These are phyloP conservation scores for Chalaropsis ovoidea DNA, from an alignment of 2,329 filamentous ascomycete genomes.

Conservation along the genomic window DNA sequence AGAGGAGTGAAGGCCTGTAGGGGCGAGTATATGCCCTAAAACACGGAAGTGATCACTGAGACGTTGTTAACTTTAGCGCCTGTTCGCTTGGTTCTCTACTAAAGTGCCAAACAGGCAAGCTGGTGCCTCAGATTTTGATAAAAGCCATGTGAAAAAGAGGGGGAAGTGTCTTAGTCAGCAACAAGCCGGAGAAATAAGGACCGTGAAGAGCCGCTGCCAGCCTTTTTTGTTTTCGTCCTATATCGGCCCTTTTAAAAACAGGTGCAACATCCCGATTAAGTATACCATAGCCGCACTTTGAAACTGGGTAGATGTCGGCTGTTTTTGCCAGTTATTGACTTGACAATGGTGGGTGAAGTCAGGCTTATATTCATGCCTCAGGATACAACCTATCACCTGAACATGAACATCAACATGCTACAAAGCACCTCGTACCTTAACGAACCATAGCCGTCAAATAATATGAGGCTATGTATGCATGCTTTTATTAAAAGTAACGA, in stretches of 20 bases:
- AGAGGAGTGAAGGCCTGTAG: not conserved
- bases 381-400: too few species aligned
- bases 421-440: too few species aligned
- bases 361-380: too few species aligned
- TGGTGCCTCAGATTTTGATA: constrained; percentile 13
- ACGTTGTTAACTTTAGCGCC: not conserved
- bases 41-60: not conserved
- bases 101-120: constrained; percentile 24
- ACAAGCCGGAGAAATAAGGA: constrained; percentile 24
- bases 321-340: constrained; percentile 2
- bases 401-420: too few species aligned
- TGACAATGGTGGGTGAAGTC: too few species aligned
- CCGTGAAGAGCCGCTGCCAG: constrained; percentile 24
- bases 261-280: not conserved
- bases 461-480: too few species aligned
- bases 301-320: not conserved
- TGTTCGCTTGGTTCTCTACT: constrained; percentile 24
- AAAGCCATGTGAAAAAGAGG: not conserved
- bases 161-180: constrained; percentile 18
- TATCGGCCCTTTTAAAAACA: constrained; percentile 17
- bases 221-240: constrained; percentile 24
- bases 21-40: not conserved
- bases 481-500: too few species aligned
- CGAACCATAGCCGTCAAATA: too few species aligned
- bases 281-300: constrained; percentile 11